These are phyloP conservation scores for Pelargonium myrrhifolium DNA, from an alignment of 441 rosid species.

Conservation along the genomic window DNA sequence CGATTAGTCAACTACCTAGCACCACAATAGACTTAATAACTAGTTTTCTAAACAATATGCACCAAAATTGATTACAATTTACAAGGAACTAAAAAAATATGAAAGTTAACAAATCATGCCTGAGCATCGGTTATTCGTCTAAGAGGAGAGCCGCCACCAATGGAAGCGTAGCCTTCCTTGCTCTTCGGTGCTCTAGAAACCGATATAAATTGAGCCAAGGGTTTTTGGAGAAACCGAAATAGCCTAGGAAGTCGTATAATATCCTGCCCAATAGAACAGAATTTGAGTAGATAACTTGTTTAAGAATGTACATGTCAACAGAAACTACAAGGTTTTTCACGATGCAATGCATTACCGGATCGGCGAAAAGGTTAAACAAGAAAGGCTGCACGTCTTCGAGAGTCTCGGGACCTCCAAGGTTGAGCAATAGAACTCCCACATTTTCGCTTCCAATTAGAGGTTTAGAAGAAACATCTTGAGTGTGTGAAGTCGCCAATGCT, in stretches of 20 bases:
- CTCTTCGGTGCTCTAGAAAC: slow-evolving; percentile 92
- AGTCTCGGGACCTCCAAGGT: slow-evolving; percentile 97
- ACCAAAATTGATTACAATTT: too few relatives aligned
- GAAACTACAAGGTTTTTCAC: too few relatives aligned
- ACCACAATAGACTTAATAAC: slow-evolving; percentile 1
- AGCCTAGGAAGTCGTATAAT: slow-evolving; percentile 82
- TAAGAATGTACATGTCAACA: too few relatives aligned
- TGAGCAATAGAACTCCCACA: slow-evolving; percentile 76
- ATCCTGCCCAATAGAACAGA: slow-evolving; percentile 44
- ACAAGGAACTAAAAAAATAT: too few relatives aligned
- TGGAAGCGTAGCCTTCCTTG: slow-evolving; percentile 71
- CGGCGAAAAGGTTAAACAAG: slow-evolving; percentile 95
- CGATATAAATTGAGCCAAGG: slow-evolving; percentile 89
- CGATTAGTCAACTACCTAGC: too few relatives aligned
- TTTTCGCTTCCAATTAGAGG: slow-evolving; percentile 45
- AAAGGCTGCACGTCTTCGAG: slow-evolving; percentile 96
- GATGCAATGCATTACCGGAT: too few relatives aligned
- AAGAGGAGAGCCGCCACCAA: slow-evolving; percentile 93
- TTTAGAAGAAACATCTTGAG: slow-evolving; percentile 31
- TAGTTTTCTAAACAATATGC: not conserved
- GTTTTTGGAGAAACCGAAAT: slow-evolving; percentile 88
- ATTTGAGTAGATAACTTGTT: not conserved
- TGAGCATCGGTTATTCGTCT: slow-evolving; percentile 82
- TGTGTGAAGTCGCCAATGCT: slow-evolving; percentile 53
- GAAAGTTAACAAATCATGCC: slow-evolving; percentile 25